These are phyloP conservation scores for Toxicodendron radicans DNA, from an alignment of 345 rosid genomes.

Conservation along the genomic window DNA sequence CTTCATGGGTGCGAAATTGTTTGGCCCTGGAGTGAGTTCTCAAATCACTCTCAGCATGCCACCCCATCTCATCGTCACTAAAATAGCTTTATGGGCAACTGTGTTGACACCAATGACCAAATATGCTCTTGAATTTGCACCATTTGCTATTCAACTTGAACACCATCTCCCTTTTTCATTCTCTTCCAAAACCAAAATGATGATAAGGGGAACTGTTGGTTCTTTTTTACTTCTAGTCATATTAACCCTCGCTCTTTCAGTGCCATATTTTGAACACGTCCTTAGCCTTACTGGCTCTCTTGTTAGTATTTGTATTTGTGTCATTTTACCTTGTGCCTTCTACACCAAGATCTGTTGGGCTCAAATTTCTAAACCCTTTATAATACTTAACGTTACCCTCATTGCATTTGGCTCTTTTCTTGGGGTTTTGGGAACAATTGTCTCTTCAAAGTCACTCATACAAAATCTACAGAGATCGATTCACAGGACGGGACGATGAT, in stretches of 20 bases:
- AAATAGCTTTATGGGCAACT: slow-evolving; percentile 75
- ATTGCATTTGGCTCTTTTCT: slow-evolving; percentile 52
- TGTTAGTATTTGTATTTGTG: slow-evolving; percentile 51
- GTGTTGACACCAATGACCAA: slow-evolving; percentile 81
- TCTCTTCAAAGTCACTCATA: slow-evolving; percentile 43
- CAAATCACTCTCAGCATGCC: slow-evolving; percentile 81
- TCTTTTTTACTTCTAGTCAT: slow-evolving; percentile 52
- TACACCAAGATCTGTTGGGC: slow-evolving; percentile 61
- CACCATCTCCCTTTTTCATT: slow-evolving; percentile 48
- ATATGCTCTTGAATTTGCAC: slow-evolving; percentile 73
- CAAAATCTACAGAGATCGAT: slow-evolving; percentile 27
- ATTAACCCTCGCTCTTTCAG: slow-evolving; percentile 51
- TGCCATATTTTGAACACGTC: slow-evolving; percentile 69
- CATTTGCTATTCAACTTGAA: slow-evolving; percentile 75
- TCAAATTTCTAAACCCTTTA: slow-evolving; percentile 32
- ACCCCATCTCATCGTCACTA: slow-evolving; percentile 49
- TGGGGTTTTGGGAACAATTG: slow-evolving; percentile 58
- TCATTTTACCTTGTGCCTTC: slow-evolving; percentile 61
- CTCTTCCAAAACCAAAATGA: slow-evolving; percentile 33
- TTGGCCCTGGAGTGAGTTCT: slow-evolving; percentile 56
- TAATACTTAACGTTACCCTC: slow-evolving; percentile 42
- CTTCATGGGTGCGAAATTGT: slow-evolving; percentile 73
- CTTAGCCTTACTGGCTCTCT: slow-evolving; percentile 75
- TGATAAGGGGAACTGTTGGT: slow-evolving; percentile 53
- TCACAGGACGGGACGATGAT: not conserved